Percentiles rank a stretch among this genome's conserved stretches.
phyloP scores from a whole-genome alignment of 75 land plant genomes.

The Picea sitchensis region DNA sequence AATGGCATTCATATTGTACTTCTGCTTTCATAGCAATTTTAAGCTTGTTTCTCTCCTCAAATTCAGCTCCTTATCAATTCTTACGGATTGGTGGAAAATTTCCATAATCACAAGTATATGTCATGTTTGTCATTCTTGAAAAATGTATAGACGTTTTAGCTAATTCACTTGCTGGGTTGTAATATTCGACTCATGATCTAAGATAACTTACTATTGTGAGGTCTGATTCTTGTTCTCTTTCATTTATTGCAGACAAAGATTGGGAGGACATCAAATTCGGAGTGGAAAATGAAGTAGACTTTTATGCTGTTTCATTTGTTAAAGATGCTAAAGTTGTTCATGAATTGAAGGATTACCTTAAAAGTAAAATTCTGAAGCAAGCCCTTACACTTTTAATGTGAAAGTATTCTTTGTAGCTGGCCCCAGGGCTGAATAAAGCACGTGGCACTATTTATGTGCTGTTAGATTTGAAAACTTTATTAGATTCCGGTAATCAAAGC shows the following conservation, averaged over 20 bases:
- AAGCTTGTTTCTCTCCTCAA: not conserved
- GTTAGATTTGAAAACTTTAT: not conserved
- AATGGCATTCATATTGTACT: not conserved
- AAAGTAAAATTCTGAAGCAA: slow-evolving; percentile 38
- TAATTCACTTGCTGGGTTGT: not conserved
- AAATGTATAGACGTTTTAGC: not conserved
- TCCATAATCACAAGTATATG: not conserved
- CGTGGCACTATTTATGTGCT: not conserved
- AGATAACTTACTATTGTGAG: not conserved
- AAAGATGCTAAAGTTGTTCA: slow-evolving; percentile 94
- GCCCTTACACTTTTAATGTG: slow-evolving; percentile 1
- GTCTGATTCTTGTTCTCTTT: not conserved
- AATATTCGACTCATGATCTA: not conserved
- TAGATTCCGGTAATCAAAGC: too few species aligned
- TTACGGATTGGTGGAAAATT: not conserved
- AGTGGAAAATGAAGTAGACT: slow-evolving; percentile 90
- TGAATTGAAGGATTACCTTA: slow-evolving; percentile 87
- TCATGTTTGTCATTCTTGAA: not conserved
- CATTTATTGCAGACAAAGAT: slow-evolving; percentile 65
- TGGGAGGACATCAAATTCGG: slow-evolving; percentile 99
- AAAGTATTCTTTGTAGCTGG: not conserved
- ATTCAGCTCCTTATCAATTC: not conserved
- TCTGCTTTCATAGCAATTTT: not conserved
- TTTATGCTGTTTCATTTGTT: slow-evolving; percentile 95
- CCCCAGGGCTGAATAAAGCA: not conserved